phyloP scores from a whole-genome alignment of 176 grass and related monocot species.

The Eragrostis curvula region DNA sequence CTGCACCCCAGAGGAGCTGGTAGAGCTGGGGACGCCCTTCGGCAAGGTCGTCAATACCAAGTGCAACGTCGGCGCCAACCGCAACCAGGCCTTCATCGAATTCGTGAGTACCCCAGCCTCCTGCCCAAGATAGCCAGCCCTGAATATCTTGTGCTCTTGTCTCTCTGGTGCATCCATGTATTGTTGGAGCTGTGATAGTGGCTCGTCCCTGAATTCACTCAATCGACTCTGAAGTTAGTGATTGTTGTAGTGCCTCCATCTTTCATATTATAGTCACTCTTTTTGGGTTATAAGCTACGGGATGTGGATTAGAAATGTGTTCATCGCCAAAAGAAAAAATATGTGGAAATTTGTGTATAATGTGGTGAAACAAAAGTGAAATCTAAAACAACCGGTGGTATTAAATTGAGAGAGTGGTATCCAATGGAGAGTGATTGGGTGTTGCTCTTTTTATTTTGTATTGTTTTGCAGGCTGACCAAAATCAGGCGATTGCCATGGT shows the following conservation, averaged over 20 bases:
- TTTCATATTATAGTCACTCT: neutral
- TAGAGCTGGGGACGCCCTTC: slow-evolving; percentile 89
- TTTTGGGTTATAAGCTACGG: neutral
- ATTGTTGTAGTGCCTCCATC: neutral
- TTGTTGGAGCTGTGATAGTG: neutral
- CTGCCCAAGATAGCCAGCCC: neutral
- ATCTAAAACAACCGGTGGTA: neutral
- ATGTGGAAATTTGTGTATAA: slow-evolving; percentile 24
- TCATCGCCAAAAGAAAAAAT: neutral
- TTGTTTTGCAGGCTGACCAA: slow-evolving; percentile 69
- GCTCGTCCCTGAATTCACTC: neutral
- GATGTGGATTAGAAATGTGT: neutral
- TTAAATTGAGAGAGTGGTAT: neutral
- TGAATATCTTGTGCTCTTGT: neutral
- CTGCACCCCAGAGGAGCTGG: slow-evolving; percentile 84
- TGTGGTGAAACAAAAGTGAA: slow-evolving; percentile 5
- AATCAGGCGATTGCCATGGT: slow-evolving; percentile 92
- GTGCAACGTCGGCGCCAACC: slow-evolving; percentile 91
- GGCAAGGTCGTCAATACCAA: slow-evolving; percentile 96
- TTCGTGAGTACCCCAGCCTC: slow-evolving; percentile 63
- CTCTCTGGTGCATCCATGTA: slow-evolving; percentile 2
- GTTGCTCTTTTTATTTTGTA: neutral
- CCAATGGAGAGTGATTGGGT: neutral
- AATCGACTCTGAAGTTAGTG: neutral
- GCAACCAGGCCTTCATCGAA: slow-evolving; percentile 93